Evolutionary conservation across 2,329 filamentous ascomycete species (phyloP).

Genomic region (Magnaporthiopsis poae): DNA sequence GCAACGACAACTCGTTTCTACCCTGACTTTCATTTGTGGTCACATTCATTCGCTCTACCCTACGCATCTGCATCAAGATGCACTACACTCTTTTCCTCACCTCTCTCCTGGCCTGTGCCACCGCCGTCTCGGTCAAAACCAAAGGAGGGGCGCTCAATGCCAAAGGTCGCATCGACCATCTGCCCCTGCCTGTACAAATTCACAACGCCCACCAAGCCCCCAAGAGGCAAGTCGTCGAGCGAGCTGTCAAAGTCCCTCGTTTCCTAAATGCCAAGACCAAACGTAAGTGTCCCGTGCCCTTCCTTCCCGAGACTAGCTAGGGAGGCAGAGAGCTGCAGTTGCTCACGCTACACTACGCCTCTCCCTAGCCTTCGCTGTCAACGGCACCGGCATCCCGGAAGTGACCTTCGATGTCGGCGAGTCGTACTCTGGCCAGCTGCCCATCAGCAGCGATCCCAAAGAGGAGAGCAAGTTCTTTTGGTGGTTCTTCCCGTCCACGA

Average conservation of each 20-base stretch:
- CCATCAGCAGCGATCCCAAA: constrained; percentile 37
- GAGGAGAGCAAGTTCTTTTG: constrained; percentile 45
- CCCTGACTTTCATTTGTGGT: not conserved
- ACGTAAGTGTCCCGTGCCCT: not conserved
- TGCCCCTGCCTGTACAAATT: not conserved
- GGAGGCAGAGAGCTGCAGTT: not conserved
- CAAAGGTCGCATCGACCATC: not conserved
- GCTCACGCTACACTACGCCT: not conserved
- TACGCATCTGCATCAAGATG: not conserved
- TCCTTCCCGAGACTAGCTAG: too few species aligned
- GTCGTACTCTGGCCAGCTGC: constrained; percentile 51
- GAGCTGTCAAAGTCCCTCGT: not conserved
- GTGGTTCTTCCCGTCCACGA: constrained; percentile 53
- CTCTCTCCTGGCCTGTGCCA: not conserved
- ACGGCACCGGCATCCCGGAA: constrained; percentile 53
- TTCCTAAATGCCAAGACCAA: not conserved
- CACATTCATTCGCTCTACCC: not conserved
- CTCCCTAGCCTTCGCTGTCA: constrained; percentile 47
- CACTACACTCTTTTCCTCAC: not conserved
- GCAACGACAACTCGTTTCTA: too few species aligned
- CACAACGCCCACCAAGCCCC: too few species aligned
- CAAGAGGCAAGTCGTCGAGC: not conserved
- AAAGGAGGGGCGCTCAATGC: not conserved
- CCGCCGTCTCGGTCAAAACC: not conserved
- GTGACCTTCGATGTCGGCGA: constrained; percentile 57